Evolutionary conservation across 352 stramenopile species (phyloP).

Genomic region (Thalassiosira mediterranea): DNA sequence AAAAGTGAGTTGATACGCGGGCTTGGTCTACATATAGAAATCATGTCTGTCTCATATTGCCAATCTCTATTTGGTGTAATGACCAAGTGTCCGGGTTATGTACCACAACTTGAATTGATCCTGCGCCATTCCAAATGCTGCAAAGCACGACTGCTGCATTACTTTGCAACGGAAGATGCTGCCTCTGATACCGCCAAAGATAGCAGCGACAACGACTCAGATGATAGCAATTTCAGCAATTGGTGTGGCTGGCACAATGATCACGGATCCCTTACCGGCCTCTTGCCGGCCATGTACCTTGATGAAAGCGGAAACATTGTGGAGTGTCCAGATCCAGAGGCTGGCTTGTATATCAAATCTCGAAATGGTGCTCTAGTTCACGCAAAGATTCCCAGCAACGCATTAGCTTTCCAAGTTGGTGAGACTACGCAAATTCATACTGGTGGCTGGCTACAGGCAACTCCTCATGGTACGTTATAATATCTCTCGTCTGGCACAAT

Average conservation of each 20-base stretch:
- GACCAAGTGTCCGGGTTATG: constrained; percentile 83
- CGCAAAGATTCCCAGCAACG: constrained; percentile 86
- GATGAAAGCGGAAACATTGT: constrained; percentile 83
- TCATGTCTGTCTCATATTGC: not conserved
- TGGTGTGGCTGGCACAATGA: constrained; percentile 98
- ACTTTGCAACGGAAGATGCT: constrained; percentile 86
- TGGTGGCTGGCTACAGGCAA: constrained; percentile 89
- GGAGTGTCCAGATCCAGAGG: constrained; percentile 85
- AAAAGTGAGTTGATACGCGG: too few relatives aligned
- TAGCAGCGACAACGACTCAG: not conserved
- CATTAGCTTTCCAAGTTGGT: constrained; percentile 94
- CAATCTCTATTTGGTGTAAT: not conserved
- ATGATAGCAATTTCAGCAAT: constrained; percentile 81
- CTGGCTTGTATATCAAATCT: constrained; percentile 94
- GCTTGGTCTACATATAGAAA: too few relatives aligned
- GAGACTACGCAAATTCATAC: constrained; percentile 95
- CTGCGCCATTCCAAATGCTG: constrained; percentile 88
- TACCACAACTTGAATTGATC: constrained; percentile 86
- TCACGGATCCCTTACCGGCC: constrained; percentile 91
- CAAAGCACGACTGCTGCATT: constrained; percentile 95
- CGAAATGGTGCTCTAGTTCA: constrained; percentile 89
- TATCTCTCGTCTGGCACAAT: too few relatives aligned
- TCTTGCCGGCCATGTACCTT: constrained; percentile 91
- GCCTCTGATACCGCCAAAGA: too few relatives aligned
- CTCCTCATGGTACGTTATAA: too few relatives aligned